phyloP scores from a whole-genome alignment of 108 stramenopile species.

The Craspedostauros australis region DNA sequence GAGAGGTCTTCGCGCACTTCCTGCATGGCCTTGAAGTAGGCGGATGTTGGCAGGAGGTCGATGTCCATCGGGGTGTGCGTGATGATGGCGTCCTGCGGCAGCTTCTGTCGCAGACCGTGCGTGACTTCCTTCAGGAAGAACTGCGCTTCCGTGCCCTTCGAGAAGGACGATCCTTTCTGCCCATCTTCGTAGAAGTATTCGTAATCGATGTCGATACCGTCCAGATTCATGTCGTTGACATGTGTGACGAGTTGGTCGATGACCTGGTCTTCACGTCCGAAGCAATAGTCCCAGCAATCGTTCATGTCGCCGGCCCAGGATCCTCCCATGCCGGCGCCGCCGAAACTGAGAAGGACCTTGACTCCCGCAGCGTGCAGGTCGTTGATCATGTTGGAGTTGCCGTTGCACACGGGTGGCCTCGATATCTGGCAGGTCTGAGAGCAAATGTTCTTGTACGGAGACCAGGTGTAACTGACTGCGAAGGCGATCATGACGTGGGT shows the following conservation, averaged over 20 bases:
- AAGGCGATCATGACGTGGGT: slow-evolving; percentile 48
- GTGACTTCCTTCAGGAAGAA: slow-evolving; percentile 27
- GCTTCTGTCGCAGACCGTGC: slow-evolving; percentile 21
- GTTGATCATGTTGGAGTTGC: slow-evolving; percentile 25
- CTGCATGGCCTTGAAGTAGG: slow-evolving; percentile 31
- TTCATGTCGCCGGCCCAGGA: slow-evolving; percentile 37
- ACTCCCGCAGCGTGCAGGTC: slow-evolving; percentile 39
- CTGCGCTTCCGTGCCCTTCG: slow-evolving; percentile 22
- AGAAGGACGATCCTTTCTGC: slow-evolving; percentile 10
- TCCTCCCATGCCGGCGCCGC: slow-evolving; percentile 55
- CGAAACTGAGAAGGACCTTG: slow-evolving; percentile 54
- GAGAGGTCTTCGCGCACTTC: slow-evolving; percentile 12
- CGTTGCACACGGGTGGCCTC: slow-evolving; percentile 30
- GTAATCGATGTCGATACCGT: slow-evolving; percentile 58
- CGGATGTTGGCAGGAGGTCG: slow-evolving; percentile 17
- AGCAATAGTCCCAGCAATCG: slow-evolving; percentile 69
- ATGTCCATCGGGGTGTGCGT: slow-evolving; percentile 54
- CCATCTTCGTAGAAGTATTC: slow-evolving; percentile 50
- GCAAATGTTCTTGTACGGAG: slow-evolving; percentile 23
- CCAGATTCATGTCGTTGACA: slow-evolving; percentile 27
- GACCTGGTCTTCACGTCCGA: slow-evolving; percentile 36
- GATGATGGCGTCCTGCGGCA: slow-evolving; percentile 31
- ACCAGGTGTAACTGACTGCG: slow-evolving; percentile 42
- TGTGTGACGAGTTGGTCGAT: slow-evolving; percentile 30
- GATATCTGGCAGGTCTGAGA: slow-evolving; percentile 22